Evolutionary conservation across 495 filamentous ascomycete genomes (phyloP).

Genomic region (Penicillium ucsense): DNA sequence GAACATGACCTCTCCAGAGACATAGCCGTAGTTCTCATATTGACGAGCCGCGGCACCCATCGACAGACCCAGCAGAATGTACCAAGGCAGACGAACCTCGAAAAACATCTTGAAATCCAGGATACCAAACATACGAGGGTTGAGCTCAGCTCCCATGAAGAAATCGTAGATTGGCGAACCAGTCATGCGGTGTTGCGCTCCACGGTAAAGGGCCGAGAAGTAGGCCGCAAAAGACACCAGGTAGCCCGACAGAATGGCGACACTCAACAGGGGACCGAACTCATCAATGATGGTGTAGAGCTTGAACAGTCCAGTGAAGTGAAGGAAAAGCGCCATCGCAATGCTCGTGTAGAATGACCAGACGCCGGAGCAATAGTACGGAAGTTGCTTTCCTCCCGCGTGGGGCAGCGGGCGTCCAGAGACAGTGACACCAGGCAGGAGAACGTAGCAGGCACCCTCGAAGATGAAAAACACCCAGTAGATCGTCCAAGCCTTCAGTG

Average conservation of each 20-base stretch:
- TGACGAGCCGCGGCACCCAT: slow-evolving; percentile 73
- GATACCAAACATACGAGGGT: slow-evolving; percentile 87
- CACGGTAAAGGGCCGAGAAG: slow-evolving; percentile 68
- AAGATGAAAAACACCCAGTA: slow-evolving; percentile 90
- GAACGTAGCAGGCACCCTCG: slow-evolving; percentile 70
- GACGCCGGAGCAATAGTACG: slow-evolving; percentile 88
- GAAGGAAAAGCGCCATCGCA: slow-evolving; percentile 51
- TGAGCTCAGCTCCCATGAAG: slow-evolving; percentile 98
- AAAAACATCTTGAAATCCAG: slow-evolving; percentile 99
- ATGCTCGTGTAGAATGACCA: slow-evolving; percentile 84
- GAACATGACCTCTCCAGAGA: slow-evolving; percentile 82
- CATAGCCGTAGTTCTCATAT: slow-evolving; percentile 83
- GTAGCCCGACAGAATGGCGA: slow-evolving; percentile 84
- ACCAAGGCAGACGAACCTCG: slow-evolving; percentile 96
- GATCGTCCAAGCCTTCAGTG: slow-evolving; percentile 70
- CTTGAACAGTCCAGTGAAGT: slow-evolving; percentile 75
- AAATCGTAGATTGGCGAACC: slow-evolving; percentile 91
- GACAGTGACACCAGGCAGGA: slow-evolving; percentile 72
- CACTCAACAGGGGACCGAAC: slow-evolving; percentile 82
- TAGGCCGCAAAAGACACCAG: slow-evolving; percentile 74
- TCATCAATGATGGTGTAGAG: slow-evolving; percentile 93
- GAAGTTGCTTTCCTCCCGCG: slow-evolving; percentile 69
- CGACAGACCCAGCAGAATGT: slow-evolving; percentile 74
- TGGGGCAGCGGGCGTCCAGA: slow-evolving; percentile 82
- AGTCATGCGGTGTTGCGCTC: slow-evolving; percentile 83